Evolutionary conservation across 331 rosid species (phyloP), one percentile per base, ranked within the genome.

Genomic region (Dryas integrifolia): DNA sequence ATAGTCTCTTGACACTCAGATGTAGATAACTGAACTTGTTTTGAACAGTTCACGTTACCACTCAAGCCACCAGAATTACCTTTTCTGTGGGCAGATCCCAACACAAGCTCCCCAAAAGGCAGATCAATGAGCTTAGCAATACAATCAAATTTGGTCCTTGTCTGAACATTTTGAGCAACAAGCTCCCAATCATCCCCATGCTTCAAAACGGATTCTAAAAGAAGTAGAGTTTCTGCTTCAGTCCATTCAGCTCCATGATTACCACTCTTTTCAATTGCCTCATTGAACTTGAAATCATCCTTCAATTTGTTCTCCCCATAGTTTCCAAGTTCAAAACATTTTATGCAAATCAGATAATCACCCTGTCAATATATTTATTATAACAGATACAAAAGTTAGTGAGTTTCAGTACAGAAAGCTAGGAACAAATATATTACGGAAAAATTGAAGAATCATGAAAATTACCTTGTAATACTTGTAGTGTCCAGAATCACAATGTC

Each of bases 131-230:
- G 90, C 80, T 88, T 92, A 26, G 88, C 77, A 59, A 95, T 88
- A 68, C 99, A 95, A 49, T 92, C 99, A 66, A 82, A 82, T 69
- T 91, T 92, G 58, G 83, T 85, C 83, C 85, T 95, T 74, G 92
- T 89, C 69, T 86, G 85, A 74, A 91, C 87, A 77, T 79, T 87
- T 60, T 86, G 90, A 77, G 89, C 92, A 74, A 95, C 96, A 65
- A 90, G 90, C 7, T 89, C 98, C 98, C 98, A 95, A 77, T 88
- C 91, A 81, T 95, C 97, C 73, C 98, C 98, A 69, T 95, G 85
- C 86, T 89, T 94, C 88, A 82, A 70, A 73, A 91, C 96, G 77
- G 97, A 94, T 82, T 94, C 97, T 79, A 94, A 83, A 72, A 94
- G 97, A 75, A 89, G 86, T 16, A 94, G 85, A 48, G 85, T 91